Conservation (phyloP, 139 green algal genomes). For the Coccomyxa sp. region DNA sequence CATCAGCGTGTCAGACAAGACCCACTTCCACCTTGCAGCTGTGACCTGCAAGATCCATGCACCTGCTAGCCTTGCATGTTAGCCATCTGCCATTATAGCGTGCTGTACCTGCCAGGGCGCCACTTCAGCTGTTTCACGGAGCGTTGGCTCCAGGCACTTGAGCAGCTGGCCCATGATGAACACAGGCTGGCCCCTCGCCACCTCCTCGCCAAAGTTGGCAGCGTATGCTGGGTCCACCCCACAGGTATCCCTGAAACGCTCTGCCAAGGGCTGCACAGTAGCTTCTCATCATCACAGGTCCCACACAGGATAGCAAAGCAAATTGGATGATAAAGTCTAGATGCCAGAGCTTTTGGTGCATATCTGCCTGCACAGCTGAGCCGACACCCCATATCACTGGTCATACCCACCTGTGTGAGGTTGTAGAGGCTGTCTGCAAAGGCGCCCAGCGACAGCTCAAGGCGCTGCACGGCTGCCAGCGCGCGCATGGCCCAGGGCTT, state of each 20-base stretch:
- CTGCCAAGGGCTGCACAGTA: background rate
- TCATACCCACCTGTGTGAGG: slow-evolving; percentile 54
- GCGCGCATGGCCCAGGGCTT: slow-evolving; percentile 58
- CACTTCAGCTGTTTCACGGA: slow-evolving; percentile 57
- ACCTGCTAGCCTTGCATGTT: too few species aligned
- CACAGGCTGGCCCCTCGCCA: slow-evolving; percentile 73
- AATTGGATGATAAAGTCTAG: background rate
- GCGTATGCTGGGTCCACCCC: slow-evolving; percentile 59
- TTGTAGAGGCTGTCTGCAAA: slow-evolving; percentile 65
- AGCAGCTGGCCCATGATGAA: slow-evolving; percentile 68
- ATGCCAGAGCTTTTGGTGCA: background rate
- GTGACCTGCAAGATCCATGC: too few species aligned
- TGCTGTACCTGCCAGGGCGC: slow-evolving; percentile 69
- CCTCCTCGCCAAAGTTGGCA: slow-evolving; percentile 88
- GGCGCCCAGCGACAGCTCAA: slow-evolving; percentile 52
- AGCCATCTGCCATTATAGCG: too few species aligned
- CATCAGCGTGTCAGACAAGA: too few species aligned
- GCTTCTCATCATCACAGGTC: background rate
- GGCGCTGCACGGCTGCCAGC: slow-evolving; percentile 59
- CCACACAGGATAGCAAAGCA: background rate
- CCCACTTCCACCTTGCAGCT: too few species aligned
- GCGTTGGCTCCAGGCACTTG: slow-evolving; percentile 49
- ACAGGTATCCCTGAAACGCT: slow-evolving; percentile 21
- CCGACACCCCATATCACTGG: background rate
- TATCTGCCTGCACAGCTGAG: background rate